Evolutionary conservation across 805 yeast genomes (phyloP).

Genomic region (Scheffersomyces ergatensis): DNA sequence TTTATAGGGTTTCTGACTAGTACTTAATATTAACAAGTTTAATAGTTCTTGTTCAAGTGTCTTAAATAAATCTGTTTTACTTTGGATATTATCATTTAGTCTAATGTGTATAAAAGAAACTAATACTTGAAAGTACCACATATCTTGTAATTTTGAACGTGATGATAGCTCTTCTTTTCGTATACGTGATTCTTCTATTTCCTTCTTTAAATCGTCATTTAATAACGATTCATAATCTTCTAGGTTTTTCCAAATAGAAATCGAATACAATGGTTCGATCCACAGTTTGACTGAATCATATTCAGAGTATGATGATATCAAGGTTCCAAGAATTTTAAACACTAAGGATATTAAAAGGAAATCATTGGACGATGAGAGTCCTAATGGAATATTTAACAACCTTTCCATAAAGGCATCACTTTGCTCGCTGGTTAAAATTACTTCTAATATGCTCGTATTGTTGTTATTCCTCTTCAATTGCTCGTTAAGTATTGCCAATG

Average conservation of each 20-base stretch:
- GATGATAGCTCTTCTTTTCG: not conserved
- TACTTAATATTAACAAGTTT: not conserved
- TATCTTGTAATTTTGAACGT: not conserved
- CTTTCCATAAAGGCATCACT: not conserved
- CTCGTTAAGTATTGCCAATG: conserved; percentile 9
- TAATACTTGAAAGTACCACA: not conserved
- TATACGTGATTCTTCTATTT: too few species aligned
- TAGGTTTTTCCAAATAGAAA: not conserved
- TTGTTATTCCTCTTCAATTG: not conserved
- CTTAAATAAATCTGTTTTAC: not conserved
- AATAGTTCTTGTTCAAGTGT: not conserved
- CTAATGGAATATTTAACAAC: not conserved
- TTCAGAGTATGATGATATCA: not conserved
- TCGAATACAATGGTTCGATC: not conserved
- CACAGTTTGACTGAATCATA: not conserved
- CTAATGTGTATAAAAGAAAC: not conserved
- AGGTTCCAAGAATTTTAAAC: not conserved
- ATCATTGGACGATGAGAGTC: not conserved
- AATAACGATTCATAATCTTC: not conserved
- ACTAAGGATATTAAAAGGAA: not conserved
- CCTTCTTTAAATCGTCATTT: not conserved
- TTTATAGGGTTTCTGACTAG: not conserved
- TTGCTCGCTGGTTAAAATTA: not conserved
- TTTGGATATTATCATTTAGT: not conserved
- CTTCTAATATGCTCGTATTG: not conserved